Conservation (phyloP, 352 stramenopile genomes). For the Phytophthora aleatoria region DNA sequence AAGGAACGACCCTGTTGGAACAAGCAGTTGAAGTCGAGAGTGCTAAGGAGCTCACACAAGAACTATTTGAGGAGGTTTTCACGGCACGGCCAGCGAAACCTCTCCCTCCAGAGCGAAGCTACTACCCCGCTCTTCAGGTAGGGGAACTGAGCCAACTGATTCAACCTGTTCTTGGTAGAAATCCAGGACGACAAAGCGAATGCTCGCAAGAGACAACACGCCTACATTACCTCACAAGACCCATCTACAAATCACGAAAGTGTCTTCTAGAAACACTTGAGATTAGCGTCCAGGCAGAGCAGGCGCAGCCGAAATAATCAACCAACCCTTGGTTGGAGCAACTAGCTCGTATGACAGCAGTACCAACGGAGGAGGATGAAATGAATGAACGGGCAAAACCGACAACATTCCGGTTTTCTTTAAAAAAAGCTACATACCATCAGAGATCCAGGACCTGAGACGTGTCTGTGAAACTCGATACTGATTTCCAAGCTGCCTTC, state of each 20-base stretch:
- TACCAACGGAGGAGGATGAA: background rate
- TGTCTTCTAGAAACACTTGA: background rate
- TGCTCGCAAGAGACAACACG: background rate
- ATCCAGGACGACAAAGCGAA: background rate
- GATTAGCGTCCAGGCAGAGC: background rate
- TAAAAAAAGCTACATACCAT: background rate
- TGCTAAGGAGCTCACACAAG: too few species aligned
- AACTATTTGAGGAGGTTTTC: background rate
- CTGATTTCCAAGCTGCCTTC: background rate
- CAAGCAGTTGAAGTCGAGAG: too few species aligned
- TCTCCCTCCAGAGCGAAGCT: background rate
- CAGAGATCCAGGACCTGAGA: background rate
- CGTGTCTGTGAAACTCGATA: background rate
- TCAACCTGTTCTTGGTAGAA: background rate
- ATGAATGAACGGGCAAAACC: background rate
- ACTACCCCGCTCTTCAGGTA: background rate
- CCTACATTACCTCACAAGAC: background rate
- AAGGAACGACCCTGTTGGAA: too few species aligned
- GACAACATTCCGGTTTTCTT: background rate
- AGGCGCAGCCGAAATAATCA: background rate
- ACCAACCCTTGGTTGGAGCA: background rate
- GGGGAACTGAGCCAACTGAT: background rate
- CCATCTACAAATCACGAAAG: background rate
- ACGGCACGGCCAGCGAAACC: background rate
- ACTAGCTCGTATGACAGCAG: background rate